Base-by-base conservation (phyloP, 2,329 filamentous ascomycete genomes). In the Exserohilum rostratum region DNA sequence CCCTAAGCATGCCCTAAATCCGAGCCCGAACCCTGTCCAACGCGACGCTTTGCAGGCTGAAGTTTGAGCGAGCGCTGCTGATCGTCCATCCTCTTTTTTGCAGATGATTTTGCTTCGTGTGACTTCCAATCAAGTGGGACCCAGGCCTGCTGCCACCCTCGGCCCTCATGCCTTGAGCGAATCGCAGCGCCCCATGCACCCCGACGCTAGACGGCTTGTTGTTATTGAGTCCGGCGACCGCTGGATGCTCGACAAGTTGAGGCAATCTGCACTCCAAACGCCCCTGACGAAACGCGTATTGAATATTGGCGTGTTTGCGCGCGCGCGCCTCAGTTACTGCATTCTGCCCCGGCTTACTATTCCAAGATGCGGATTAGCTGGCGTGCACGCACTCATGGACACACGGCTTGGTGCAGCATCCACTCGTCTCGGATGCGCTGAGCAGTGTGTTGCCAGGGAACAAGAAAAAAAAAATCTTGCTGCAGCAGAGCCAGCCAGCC, bases 231-330 rank as follows among this genome's bases (percentile, higher is more conserved):
- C 47, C 61, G 60, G 60, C 64, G 67, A 70, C n/a, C n/a, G n/a
- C n/a, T 58, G 64, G 60, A 63, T 66, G 61, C 60, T 46, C 58
- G 50, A 64, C 68, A 69, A 67, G 67, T 70, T 66, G 70, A 75
- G 66, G 71, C 71, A 74, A 64, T 69, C 67, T 72, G 70, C 70
- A 74, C 71, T 65, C 66, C 71, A 73, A 58, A 53, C 66, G 64
- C 61, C 68, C 69, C 71, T 67, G 65, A 70, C 71, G 65, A 74
- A 72, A 74, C 71, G 70, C 70, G 67, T 65, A 68, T 70, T 60
- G 53, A 58, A 53, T 51, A 6, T n/a, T 57, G 35, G 15, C 20
- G 11, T 22, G 15, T 22, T 6, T 6, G 17, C 6, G 18, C 47
- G 61, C 58, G 55, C 55, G 55, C 64, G 52, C 52, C 59, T 55